Percentiles rank a stretch among this genome's conserved stretches.
These are phyloP conservation scores for Lachnellula hyalina DNA, from an alignment of 2,329 filamentous ascomycete species.

Conservation along the genomic window DNA sequence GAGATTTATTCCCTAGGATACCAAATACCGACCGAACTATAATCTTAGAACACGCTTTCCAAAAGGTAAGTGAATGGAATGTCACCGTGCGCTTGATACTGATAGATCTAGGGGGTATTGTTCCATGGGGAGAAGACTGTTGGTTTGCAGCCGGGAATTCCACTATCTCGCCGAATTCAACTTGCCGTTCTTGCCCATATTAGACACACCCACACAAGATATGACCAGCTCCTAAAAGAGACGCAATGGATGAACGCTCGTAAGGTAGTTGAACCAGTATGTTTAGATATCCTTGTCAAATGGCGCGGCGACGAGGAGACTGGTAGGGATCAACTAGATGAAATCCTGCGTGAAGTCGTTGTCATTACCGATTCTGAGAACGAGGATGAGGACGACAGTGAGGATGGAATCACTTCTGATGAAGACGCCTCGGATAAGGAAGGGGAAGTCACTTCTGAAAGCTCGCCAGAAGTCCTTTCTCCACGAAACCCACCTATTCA, in stretches of 20 bases:
- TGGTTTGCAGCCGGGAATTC: conserved; percentile 50
- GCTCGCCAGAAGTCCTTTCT: conserved; percentile 13
- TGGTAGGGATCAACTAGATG: conserved; percentile 61
- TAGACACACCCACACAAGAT: conserved; percentile 60
- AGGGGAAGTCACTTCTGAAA: conserved; percentile 21
- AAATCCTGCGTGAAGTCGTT: conserved; percentile 61
- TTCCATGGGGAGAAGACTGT: conserved; percentile 52
- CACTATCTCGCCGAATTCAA: conserved; percentile 57
- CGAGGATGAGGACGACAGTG: conserved; percentile 23
- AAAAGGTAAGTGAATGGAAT: conserved; percentile 44
- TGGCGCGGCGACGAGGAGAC: conserved; percentile 68
- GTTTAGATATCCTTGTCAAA: conserved; percentile 62
- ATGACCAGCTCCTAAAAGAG: conserved; percentile 55
- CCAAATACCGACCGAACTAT: conserved; percentile 58
- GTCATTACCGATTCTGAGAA: conserved; percentile 45
- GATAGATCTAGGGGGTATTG: conserved; percentile 39
- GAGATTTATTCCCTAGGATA: conserved; percentile 60
- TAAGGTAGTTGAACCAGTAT: conserved; percentile 55
- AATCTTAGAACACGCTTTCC: conserved; percentile 59
- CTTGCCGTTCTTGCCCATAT: conserved; percentile 63
- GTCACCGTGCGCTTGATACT: conserved; percentile 4
- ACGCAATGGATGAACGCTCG: conserved; percentile 55
- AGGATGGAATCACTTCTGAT: conserved; percentile 13
- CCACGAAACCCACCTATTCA: conserved; percentile 12
- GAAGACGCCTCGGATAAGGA: conserved; percentile 20